phyloP scores from a whole-genome alignment of 2,329 filamentous ascomycete genomes.

The Fusarium ambrosium region DNA sequence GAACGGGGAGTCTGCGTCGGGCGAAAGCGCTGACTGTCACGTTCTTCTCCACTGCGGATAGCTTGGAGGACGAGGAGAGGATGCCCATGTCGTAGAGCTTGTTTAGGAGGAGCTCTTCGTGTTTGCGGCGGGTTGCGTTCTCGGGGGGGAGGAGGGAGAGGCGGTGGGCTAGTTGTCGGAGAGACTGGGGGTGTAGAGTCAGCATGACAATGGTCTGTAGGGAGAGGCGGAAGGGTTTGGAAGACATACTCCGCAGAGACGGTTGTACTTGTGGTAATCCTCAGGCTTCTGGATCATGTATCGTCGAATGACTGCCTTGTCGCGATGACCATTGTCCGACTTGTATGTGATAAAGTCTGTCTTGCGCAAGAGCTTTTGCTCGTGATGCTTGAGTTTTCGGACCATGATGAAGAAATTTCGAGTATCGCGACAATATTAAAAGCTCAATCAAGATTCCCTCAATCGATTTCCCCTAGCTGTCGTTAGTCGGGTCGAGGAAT shows the following conservation, averaged over 20 bases:
- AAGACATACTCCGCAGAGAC: slow-evolving; percentile 74
- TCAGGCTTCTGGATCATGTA: slow-evolving; percentile 93
- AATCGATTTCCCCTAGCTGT: not conserved
- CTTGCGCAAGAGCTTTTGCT: slow-evolving; percentile 92
- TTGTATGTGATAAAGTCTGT: slow-evolving; percentile 97
- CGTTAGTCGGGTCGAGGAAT: slow-evolving; percentile 6
- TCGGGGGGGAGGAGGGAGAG: slow-evolving; percentile 86
- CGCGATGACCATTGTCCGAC: slow-evolving; percentile 87
- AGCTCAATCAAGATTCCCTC: not conserved
- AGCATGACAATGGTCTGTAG: slow-evolving; percentile 39
- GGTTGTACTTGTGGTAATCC: slow-evolving; percentile 80
- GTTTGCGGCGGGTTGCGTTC: slow-evolving; percentile 82
- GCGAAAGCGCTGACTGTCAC: slow-evolving; percentile 93
- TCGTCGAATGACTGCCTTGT: slow-evolving; percentile 81
- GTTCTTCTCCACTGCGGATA: slow-evolving; percentile 87
- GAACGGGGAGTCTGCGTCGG: slow-evolving; percentile 83
- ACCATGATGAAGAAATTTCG: slow-evolving; percentile 75
- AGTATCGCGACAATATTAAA: not conserved
- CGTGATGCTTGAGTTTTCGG: slow-evolving; percentile 95
- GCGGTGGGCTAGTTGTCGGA: slow-evolving; percentile 90
- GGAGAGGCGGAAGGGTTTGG: slow-evolving; percentile 1
- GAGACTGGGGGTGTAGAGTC: slow-evolving; percentile 64
- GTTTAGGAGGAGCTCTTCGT: slow-evolving; percentile 88
- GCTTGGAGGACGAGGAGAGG: slow-evolving; percentile 79
- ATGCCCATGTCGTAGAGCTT: slow-evolving; percentile 96